Base-by-base conservation (phyloP, 805 yeast species). In the Metschnikowia amazonensis region DNA sequence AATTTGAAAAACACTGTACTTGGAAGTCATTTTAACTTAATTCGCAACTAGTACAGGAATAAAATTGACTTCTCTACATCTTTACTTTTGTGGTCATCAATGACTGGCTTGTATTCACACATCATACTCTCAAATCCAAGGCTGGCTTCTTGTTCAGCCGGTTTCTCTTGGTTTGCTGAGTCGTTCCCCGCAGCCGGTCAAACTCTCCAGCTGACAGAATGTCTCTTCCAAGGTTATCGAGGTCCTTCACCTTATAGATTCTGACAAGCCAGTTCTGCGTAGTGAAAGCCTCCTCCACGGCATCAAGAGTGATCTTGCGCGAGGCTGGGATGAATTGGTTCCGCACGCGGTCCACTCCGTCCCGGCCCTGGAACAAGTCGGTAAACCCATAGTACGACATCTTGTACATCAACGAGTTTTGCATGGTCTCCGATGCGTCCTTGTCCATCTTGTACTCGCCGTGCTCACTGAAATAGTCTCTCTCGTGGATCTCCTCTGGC, bases 221-320 rank as follows among this genome's bases (percentile, higher is more conserved):
- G 55, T 81, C 83, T 66, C 99, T 81, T 40, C 98, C 99, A 54
- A 87, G 80, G 49, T 79, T 80, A 66, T 94, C 99, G 48, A 77
- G 74, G 49, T 89, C 92, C 68, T 89, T 94, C 55, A 94, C 86
- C 74, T 89, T 86, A 72, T 88, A 94, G 50, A 94, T 79, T 69
- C 99, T 81, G 16, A 94, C 97, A 56, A 94, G 78, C 97, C 97
- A 95, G 75, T 94, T 95, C 63, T 89, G 96, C 38, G 92, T 76
- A 1, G 99, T 94, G 70, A 84, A 94, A 0, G 84, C 99, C 74
- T 94, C 99, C 59, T 94, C 98, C 33, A 92, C 74, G 43, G 83
- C 83, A 60, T 84, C 84, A 58, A 92, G 74, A 33, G 79, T 74
- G 17, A 69, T 66, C 35, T 79, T 72, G 42, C 70, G 69, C 20